These are phyloP conservation scores for Picea mariana DNA, from an alignment of 83 land plant species.

Conservation along the genomic window DNA sequence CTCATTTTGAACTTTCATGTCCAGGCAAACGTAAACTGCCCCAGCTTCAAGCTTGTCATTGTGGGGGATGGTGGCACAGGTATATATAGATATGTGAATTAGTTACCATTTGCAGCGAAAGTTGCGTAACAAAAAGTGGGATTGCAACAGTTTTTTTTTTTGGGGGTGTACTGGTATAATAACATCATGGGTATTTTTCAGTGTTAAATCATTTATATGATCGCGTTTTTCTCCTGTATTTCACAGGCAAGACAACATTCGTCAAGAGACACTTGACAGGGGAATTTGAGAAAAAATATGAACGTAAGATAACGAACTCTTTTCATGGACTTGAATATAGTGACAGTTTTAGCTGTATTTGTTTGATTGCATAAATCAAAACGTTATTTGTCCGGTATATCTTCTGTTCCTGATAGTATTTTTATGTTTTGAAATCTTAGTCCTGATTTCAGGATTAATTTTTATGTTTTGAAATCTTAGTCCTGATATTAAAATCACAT, in stretches of 20 bases:
- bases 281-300: conserved; percentile 29
- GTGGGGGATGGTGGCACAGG: conserved; percentile 23
- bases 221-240: neutral
- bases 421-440: too few relatives aligned
- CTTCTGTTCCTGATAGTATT: too few relatives aligned
- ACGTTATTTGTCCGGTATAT: too few relatives aligned
- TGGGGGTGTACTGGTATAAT: neutral
- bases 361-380: too few relatives aligned
- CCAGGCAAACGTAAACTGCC: conserved; percentile 13
- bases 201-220: neutral
- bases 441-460: too few relatives aligned
- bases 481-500: too few relatives aligned
- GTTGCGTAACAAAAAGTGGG: too few relatives aligned
- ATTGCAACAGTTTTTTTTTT: neutral
- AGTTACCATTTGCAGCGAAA: neutral
- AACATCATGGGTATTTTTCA: neutral
- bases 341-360: neutral
- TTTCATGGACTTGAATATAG: neutral
- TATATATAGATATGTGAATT: neutral
- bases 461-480: too few relatives aligned
- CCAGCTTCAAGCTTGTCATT: conserved; percentile 22
- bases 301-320: conserved; percentile 15
- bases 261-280: conserved; percentile 29
- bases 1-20: neutral
- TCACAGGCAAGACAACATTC: conserved; percentile 27